These are phyloP conservation scores for Novakomyces olei DNA, from an alignment of 805 yeast species.

Conservation along the genomic window DNA sequence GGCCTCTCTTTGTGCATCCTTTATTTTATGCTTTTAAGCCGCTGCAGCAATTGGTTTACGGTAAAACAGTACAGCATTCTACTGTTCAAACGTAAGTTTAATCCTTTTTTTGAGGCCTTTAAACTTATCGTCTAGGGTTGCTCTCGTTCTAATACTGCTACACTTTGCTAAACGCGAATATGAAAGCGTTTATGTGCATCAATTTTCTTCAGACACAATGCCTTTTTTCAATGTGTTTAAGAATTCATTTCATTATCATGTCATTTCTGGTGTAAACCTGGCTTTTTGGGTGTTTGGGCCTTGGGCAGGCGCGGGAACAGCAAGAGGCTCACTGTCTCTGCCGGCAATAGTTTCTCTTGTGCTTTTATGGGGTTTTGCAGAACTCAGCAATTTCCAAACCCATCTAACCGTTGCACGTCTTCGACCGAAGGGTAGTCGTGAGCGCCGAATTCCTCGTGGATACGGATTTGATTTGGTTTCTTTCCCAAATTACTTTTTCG, in stretches of 20 bases:
- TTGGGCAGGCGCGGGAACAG: constrained; percentile 3
- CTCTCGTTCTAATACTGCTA: constrained; percentile 28
- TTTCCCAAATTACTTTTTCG: constrained; percentile 91
- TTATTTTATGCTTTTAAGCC: constrained; percentile 27
- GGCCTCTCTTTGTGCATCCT: constrained; percentile 69
- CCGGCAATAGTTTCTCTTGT: background rate
- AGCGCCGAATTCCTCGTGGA: constrained; percentile 55
- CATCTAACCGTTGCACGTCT: constrained; percentile 41
- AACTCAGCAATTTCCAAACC: constrained; percentile 47
- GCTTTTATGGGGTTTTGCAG: constrained; percentile 28
- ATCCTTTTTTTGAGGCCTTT: background rate
- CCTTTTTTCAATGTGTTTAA: constrained; percentile 71
- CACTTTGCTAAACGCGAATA: constrained; percentile 77
- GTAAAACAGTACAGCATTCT: constrained; percentile 20
- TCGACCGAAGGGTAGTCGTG: constrained; percentile 14
- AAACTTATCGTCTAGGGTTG: background rate
- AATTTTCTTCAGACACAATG: constrained; percentile 79
- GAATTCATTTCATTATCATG: constrained; percentile 82
- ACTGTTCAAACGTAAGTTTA: constrained; percentile 32
- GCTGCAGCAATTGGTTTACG: constrained; percentile 18
- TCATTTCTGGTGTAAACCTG: constrained; percentile 49
- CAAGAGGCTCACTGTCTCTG: background rate
- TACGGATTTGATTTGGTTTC: constrained; percentile 62
- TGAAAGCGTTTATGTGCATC: constrained; percentile 69
- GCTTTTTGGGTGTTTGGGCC: constrained; percentile 31